Conservation (phyloP, 179 eudicot genomes). For the Nepenthes alata region DNA sequence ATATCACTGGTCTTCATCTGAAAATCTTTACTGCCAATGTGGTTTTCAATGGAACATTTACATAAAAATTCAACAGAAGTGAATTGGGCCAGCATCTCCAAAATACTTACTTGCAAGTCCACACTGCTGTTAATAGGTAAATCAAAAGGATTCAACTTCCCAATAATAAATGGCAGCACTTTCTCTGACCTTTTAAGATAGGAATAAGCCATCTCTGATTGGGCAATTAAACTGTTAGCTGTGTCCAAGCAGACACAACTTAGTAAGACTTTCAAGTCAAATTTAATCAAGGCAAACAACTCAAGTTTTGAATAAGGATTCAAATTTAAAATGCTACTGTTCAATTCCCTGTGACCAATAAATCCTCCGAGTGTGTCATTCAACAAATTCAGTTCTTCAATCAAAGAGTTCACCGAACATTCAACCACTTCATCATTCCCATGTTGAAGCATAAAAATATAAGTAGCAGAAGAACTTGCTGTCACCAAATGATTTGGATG, state of each 20-base stretch:
- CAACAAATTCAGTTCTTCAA: conserved; percentile 56
- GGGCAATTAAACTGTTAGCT: conserved; percentile 28
- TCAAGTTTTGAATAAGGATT: conserved; percentile 46
- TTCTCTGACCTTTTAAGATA: conserved; percentile 51
- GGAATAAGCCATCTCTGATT: conserved; percentile 42
- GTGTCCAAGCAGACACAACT: conserved; percentile 51
- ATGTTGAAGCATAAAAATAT: conserved; percentile 89
- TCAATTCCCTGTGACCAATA: conserved; percentile 14
- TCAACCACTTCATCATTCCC: conserved; percentile 70
- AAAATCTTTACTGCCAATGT: conserved; percentile 13
- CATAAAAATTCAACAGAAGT: conserved; percentile 52
- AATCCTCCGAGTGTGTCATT: conserved; percentile 30
- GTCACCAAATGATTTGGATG: conserved; percentile 92
- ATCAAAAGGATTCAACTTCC: conserved; percentile 45
- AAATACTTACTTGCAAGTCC: conserved; percentile 55
- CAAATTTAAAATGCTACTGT: conserved; percentile 4
- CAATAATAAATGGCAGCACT: conserved; percentile 33
- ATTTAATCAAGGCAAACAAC: conserved; percentile 59
- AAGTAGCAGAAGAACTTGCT: conserved; percentile 82
- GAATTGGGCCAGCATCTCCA: conserved; percentile 48
- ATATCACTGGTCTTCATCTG: conserved; percentile 13
- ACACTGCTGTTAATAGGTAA: conserved; percentile 30
- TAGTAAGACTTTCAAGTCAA: conserved; percentile 68
- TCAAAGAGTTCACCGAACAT: conserved; percentile 39
- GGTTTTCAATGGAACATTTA: conserved; percentile 38